phyloP scores from a whole-genome alignment of 2,329 filamentous ascomycete genomes.

The Fusarium paranaense region DNA sequence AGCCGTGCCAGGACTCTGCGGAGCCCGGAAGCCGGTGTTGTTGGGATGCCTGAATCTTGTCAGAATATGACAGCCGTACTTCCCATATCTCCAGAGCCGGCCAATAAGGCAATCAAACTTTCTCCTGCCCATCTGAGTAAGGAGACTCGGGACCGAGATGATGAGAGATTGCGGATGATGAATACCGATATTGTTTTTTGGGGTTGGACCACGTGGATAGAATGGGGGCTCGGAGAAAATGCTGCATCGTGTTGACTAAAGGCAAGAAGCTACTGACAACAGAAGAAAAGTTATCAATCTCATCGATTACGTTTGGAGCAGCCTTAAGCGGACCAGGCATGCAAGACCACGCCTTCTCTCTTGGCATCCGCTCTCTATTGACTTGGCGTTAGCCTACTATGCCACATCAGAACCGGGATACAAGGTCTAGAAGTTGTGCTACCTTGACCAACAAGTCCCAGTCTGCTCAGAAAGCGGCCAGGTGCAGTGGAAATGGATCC shows the following conservation, averaged over 20 bases:
- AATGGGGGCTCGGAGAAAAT: background rate
- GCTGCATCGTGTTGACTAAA: background rate
- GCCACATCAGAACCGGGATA: constrained; percentile 18
- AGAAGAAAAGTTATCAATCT: background rate
- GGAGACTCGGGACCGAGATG: background rate
- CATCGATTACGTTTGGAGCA: background rate
- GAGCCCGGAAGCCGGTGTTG: constrained; percentile 37
- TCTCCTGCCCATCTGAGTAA: background rate
- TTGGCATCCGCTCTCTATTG: background rate
- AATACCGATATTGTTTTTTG: background rate
- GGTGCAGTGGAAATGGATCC: constrained; percentile 2
- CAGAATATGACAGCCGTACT: constrained; percentile 15
- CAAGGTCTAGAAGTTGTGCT: constrained; percentile 13
- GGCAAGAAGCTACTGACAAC: background rate
- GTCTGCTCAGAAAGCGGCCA: background rate
- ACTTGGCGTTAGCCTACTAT: constrained; percentile 7
- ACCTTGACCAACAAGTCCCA: constrained; percentile 5
- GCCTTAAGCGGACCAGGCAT: background rate
- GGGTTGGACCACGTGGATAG: background rate
- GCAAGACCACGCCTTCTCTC: background rate
- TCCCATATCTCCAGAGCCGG: constrained; percentile 2
- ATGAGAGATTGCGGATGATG: background rate
- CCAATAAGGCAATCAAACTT: constrained; percentile 2
- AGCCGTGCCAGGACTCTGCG: constrained; percentile 14
- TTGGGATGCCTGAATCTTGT: constrained; percentile 9